These are phyloP conservation scores for Iris pallida DNA, from an alignment of 116 monocot genomes.

Conservation along the genomic window DNA sequence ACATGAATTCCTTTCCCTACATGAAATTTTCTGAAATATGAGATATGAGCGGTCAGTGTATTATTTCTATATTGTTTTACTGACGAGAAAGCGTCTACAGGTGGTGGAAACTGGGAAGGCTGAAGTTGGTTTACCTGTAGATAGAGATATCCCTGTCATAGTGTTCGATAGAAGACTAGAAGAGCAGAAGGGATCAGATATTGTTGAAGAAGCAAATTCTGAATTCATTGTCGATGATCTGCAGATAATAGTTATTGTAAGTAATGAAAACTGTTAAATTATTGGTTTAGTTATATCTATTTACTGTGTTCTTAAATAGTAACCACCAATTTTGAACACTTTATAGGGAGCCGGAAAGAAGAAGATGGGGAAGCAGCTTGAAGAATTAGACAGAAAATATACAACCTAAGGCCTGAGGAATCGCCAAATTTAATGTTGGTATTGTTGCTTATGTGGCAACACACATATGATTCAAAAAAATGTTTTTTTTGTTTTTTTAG, in stretches of 20 bases:
- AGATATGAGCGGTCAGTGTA: no score
- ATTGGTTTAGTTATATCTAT: not conserved
- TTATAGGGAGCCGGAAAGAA: slow-evolving; percentile 94
- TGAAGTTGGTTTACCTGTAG: slow-evolving; percentile 75
- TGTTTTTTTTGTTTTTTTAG: no score
- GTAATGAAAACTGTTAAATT: slow-evolving; percentile 13
- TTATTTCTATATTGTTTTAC: no score
- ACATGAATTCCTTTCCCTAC: no score
- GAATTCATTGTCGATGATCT: slow-evolving; percentile 65
- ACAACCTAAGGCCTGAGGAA: slow-evolving; percentile 72
- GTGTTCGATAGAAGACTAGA: slow-evolving; percentile 85
- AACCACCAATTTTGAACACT: not conserved
- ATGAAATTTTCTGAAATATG: no score
- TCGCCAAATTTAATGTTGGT: slow-evolving; percentile 83
- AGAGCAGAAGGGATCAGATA: slow-evolving; percentile 95
- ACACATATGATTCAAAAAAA: no score
- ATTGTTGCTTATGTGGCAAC: no score
- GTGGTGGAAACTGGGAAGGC: slow-evolving; percentile 88
- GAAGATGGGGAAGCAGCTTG: slow-evolving; percentile 61
- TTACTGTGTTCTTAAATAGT: not conserved
- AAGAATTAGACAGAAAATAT: slow-evolving; percentile 46
- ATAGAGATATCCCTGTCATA: slow-evolving; percentile 51
- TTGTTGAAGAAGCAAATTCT: slow-evolving; percentile 77
- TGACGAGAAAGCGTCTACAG: no score
- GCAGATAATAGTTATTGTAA: slow-evolving; percentile 84